Evolutionary conservation across 2,329 filamentous ascomycete species (phyloP).

Genomic region (Plectosphaerella plurivora): DNA sequence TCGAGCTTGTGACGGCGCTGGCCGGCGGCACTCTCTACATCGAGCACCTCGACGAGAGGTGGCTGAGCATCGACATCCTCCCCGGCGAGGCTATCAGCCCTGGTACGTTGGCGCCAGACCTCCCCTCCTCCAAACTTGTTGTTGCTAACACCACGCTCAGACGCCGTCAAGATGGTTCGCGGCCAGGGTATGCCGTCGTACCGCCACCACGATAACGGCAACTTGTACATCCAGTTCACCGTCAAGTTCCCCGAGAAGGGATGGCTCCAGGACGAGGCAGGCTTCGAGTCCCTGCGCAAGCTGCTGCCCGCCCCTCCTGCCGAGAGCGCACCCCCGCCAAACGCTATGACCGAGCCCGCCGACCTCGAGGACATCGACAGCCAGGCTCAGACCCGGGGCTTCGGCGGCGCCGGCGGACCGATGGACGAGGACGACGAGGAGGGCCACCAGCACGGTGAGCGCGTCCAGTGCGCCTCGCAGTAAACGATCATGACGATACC

Average conservation of each 20-base stretch:
- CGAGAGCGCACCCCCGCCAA: conserved; percentile 64
- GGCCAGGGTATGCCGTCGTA: conserved; percentile 97
- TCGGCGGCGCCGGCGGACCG: conserved; percentile 44
- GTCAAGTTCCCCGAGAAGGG: conserved; percentile 91
- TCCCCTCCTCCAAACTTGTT: not conserved
- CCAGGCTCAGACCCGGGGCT: conserved; percentile 60
- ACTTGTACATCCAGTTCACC: conserved; percentile 95
- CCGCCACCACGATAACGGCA: conserved; percentile 91
- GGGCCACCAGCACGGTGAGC: conserved; percentile 68
- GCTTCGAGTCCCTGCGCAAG: conserved; percentile 75
- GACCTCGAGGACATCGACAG: conserved; percentile 81
- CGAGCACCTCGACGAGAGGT: conserved; percentile 95
- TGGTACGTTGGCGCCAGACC: conserved; percentile 53
- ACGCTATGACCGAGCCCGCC: conserved; percentile 89
- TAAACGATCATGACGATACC: conserved; percentile 40
- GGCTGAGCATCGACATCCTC: conserved; percentile 88
- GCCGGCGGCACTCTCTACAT: conserved; percentile 88
- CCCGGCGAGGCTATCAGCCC: conserved; percentile 93
- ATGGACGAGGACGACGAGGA: conserved; percentile 78
- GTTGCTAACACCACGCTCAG: conserved; percentile 39
- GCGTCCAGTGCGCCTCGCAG: conserved; percentile 84
- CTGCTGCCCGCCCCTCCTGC: conserved; percentile 70
- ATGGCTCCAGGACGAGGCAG: conserved; percentile 61
- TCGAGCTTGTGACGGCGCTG: conserved; percentile 91
- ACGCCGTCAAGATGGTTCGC: conserved; percentile 86